Conservation (phyloP, 257 asterid species). For the Galeopsis tetrahit region DNA sequence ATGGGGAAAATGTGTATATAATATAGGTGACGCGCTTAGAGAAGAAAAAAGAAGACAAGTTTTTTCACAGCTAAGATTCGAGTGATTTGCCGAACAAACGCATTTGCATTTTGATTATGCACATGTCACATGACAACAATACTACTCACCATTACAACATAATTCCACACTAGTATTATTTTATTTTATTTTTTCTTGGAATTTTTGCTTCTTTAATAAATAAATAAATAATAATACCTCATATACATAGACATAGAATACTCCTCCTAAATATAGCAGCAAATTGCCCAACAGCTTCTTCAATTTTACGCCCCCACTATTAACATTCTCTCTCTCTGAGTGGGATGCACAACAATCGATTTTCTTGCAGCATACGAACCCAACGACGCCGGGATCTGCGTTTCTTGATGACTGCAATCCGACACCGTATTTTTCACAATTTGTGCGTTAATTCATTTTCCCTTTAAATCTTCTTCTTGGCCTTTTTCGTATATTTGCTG, state of each 20-base stretch:
- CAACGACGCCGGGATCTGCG: conserved; percentile 64
- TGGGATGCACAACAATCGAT: conserved; percentile 41
- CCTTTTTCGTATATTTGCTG: conserved; percentile 20
- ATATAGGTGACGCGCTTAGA: conserved; percentile 23
- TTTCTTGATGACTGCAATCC: conserved; percentile 50
- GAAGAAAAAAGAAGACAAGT: neutral
- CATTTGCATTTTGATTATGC: neutral
- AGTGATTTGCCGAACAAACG: conserved; percentile 39
- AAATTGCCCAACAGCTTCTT: conserved; percentile 42
- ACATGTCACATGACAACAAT: conserved; percentile 33
- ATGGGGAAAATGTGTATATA: neutral
- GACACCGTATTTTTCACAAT: conserved; percentile 33
- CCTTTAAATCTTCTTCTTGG: neutral
- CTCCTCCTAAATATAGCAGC: conserved; percentile 34
- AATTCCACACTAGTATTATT: conserved; percentile 18
- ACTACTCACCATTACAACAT: conserved; percentile 31
- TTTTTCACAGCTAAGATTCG: conserved; percentile 54
- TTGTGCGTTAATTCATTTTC: conserved; percentile 36
- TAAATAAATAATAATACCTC: neutral
- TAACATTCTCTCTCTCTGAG: conserved; percentile 29
- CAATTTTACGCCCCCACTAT: conserved; percentile 38
- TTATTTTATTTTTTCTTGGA: neutral
- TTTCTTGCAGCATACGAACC: conserved; percentile 44
- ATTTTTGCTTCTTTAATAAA: neutral
- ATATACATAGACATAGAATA: neutral